Percentiles rank a stretch among this genome's conserved stretches.
These are phyloP conservation scores for Pythium brassicae DNA, from an alignment of 352 stramenopile genomes.

Conservation along the genomic window DNA sequence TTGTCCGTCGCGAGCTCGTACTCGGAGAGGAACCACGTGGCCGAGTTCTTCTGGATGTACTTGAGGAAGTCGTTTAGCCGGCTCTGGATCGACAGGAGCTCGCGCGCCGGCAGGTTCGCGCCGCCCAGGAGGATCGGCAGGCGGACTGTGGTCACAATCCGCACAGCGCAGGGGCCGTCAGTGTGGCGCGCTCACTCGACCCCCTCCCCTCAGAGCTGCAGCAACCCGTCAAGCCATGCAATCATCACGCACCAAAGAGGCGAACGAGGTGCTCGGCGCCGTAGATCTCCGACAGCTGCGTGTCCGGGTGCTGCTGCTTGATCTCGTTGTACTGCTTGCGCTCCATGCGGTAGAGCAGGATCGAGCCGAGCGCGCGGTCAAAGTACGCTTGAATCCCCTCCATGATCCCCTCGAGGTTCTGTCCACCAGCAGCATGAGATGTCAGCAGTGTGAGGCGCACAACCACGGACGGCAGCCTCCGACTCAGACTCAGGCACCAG, in stretches of 20 bases:
- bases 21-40: conserved; percentile 62
- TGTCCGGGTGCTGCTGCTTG: conserved; percentile 47
- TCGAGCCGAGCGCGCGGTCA: conserved; percentile 84
- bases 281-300: conserved; percentile 87
- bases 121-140: conserved; percentile 70
- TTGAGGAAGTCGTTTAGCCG: conserved; percentile 83
- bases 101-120: conserved; percentile 50
- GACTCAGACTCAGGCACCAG: neutral
- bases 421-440: neutral
- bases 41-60: conserved; percentile 75
- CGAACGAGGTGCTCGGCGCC: conserved; percentile 88
- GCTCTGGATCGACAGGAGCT: conserved; percentile 60
- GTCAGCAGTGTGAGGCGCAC: neutral
- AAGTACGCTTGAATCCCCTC: conserved; percentile 88
- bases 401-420: conserved; percentile 80
- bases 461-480: conserved; percentile 11
- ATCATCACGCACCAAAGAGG: conserved; percentile 67
- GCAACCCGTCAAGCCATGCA: neutral
- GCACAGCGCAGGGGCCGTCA: neutral
- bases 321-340: conserved; percentile 86
- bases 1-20: conserved; percentile 58
- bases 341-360: conserved; percentile 90
- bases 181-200: too few species aligned
- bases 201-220: neutral
- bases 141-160: conserved; percentile 41